A percentile compares a stretch with the other conserved stretches of the same genome.
phyloP scores from a whole-genome alignment of 73 alveolate species.

The Blepharisma stoltei region DNA sequence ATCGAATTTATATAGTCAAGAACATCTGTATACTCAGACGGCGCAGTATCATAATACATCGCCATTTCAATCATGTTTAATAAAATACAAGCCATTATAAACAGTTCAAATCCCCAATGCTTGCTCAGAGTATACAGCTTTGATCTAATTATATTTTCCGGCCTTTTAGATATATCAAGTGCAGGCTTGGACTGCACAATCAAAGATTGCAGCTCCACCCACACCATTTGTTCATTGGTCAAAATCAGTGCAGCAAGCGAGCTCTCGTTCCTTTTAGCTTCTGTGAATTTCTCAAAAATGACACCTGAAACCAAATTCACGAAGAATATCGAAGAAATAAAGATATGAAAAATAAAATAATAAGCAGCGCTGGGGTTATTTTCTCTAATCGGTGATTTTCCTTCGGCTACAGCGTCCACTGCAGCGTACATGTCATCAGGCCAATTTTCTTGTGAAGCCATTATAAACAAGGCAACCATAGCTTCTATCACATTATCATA shows the following conservation, averaged over 20 bases:
- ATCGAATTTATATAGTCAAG: slow-evolving; percentile 51
- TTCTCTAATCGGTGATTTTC: slow-evolving; percentile 64
- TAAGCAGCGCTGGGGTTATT: slow-evolving; percentile 65
- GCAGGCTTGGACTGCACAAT: slow-evolving; percentile 36
- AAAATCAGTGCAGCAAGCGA: slow-evolving; percentile 36
- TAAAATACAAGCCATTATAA: slow-evolving; percentile 81
- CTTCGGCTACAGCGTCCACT: slow-evolving; percentile 62
- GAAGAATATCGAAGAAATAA: slow-evolving; percentile 88
- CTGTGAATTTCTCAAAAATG: slow-evolving; percentile 82
- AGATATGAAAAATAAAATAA: slow-evolving; percentile 73
- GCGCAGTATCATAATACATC: slow-evolving; percentile 65
- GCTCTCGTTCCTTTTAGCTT: slow-evolving; percentile 41
- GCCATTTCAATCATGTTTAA: slow-evolving; percentile 92
- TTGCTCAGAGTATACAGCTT: slow-evolving; percentile 28
- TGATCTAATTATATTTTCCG: background rate
- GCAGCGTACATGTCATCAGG: slow-evolving; percentile 80
- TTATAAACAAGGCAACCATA: slow-evolving; percentile 81
- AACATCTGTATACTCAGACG: slow-evolving; percentile 30
- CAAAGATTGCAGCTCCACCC: slow-evolving; percentile 66
- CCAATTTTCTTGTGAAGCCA: slow-evolving; percentile 94
- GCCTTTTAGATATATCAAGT: slow-evolving; percentile 38
- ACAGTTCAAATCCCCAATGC: slow-evolving; percentile 64
- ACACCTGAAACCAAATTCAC: slow-evolving; percentile 94
- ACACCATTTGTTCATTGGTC: slow-evolving; percentile 47
- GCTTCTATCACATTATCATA: slow-evolving; percentile 88